phyloP scores from a whole-genome alignment of 2,329 filamentous ascomycete species.

The Xylariaceae sp. region DNA sequence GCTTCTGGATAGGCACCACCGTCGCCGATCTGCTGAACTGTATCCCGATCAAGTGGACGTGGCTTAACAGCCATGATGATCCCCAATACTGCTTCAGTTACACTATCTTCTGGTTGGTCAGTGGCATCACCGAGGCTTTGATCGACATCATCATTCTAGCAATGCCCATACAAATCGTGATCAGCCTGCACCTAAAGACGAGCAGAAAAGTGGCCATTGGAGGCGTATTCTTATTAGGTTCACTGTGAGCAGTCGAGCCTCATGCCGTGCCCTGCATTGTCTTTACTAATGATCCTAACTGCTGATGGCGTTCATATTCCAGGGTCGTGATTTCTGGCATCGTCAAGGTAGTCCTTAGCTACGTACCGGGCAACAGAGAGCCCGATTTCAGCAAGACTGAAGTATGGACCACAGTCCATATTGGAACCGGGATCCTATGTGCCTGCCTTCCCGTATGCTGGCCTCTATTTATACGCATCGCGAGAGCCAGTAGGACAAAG shows the following conservation, averaged over 20 bases:
- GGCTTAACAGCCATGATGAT: slow-evolving; percentile 14
- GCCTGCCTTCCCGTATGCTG: slow-evolving; percentile 21
- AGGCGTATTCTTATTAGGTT: slow-evolving; percentile 14
- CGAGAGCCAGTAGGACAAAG: too few relatives aligned
- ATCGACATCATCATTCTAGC: slow-evolving; percentile 14
- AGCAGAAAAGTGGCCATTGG: slow-evolving; percentile 16
- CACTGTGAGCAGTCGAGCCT: slow-evolving; percentile 5
- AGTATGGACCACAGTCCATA: slow-evolving; percentile 19
- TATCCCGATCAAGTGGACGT: slow-evolving; percentile 19
- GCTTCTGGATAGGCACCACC: slow-evolving; percentile 18
- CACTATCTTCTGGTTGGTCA: slow-evolving; percentile 21
- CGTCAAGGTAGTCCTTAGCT: slow-evolving; percentile 7
- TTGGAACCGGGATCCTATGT: slow-evolving; percentile 20
- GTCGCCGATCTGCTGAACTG: slow-evolving; percentile 20
- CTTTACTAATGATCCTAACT: not conserved
- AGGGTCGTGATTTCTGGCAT: slow-evolving; percentile 11
- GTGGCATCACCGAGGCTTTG: slow-evolving; percentile 9
- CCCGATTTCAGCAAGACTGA: not conserved
- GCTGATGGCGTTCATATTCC: too few relatives aligned
- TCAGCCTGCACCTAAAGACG: slow-evolving; percentile 8
- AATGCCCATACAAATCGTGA: slow-evolving; percentile 11
- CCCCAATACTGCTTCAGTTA: slow-evolving; percentile 22
- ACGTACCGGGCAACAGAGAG: slow-evolving; percentile 1
- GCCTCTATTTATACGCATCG: slow-evolving; percentile 1
- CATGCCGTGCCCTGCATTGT: not conserved